Evolutionary conservation across 1,139 yeast species (phyloP), one percentile per base, ranked within the genome.

Genomic region (Geotrichum aggregatum): DNA sequence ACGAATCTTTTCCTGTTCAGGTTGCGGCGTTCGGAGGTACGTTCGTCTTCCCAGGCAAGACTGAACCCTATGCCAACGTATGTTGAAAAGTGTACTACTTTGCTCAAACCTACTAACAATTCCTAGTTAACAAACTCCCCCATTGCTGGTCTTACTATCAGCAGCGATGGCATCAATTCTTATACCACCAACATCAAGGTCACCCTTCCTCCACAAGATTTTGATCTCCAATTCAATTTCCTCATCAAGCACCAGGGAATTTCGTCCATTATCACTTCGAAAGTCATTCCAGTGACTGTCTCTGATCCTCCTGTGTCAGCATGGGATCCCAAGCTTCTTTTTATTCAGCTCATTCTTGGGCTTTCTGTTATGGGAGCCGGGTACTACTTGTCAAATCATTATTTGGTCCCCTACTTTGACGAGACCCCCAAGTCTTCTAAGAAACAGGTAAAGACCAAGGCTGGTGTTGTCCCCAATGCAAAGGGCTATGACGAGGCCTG

Each of bases 11-110:
- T 24, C 77, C 76, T 8, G 70, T 78, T 47, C 73, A 79, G 24
- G 71, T 88, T 52, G 79, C 84, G 47, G 96, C 91, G 48, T 80
- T 84, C 51, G 88, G 92, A 55, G 96, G 96, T 50, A 68, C 78
- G 47, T 76, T 87, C 68, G 73, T 76, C 54, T 79, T 82, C 58
- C 79, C 84, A 1, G 54, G 52, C 30, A 80, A 58, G 74, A 75
- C 54, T 62, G 74, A 56, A 67, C 71, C 52, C 13, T 59, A 56
- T 26, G 83, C 83, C 52, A 76, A 76, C 30, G 44, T 41, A 22
- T 16, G 44, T 41, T 24, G 5, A 24, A 22, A 8, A 7, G 3
- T 40, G 19, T 61, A 62, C 75, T 31, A 73, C 66, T 55, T 61
- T 44, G 8, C 19, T 14, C 19, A 3, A 3, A 14, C 6, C 16